A percentile compares a stretch with the other conserved stretches of the same genome.
These are phyloP conservation scores for Suillus ampliporus DNA, from an alignment of 768 basidiomycete genomes.

Conservation along the genomic window DNA sequence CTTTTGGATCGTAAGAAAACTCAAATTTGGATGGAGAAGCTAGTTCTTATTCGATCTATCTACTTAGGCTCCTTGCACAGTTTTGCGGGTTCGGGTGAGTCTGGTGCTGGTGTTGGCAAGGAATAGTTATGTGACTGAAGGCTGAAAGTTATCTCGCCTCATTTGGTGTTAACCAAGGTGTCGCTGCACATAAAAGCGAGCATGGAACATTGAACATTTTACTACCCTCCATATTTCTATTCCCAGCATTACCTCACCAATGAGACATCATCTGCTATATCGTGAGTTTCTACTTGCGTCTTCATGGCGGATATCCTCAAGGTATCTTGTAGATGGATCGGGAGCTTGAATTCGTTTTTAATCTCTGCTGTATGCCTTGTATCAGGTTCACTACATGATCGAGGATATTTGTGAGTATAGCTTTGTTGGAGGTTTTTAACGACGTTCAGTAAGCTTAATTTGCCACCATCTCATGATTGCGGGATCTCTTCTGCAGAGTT, in stretches of 20 bases:
- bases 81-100: neutral
- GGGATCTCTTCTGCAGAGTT: slow-evolving; percentile 32
- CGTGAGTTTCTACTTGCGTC: neutral
- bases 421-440: neutral
- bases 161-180: slow-evolving; percentile 1
- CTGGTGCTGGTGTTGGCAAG: neutral
- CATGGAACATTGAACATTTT: neutral
- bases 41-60: neutral
- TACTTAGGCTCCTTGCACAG: neutral
- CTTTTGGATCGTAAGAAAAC: slow-evolving; percentile 2
- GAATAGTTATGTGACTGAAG: neutral
- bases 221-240: neutral
- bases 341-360: neutral
- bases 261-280: slow-evolving; percentile 4
- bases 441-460: neutral
- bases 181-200: neutral
- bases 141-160: neutral
- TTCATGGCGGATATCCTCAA: neutral
- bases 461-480: slow-evolving; percentile 21
- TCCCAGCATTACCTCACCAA: neutral
- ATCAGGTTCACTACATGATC: neutral
- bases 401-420: slow-evolving; percentile 4
- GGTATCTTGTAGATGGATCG: neutral
- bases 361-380: neutral
- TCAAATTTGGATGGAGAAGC: neutral